Percentiles rank a stretch among this genome's conserved stretches.
These are phyloP conservation scores for Polyporus tsugae DNA, from an alignment of 1,284 basidiomycete genomes.

Conservation along the genomic window DNA sequence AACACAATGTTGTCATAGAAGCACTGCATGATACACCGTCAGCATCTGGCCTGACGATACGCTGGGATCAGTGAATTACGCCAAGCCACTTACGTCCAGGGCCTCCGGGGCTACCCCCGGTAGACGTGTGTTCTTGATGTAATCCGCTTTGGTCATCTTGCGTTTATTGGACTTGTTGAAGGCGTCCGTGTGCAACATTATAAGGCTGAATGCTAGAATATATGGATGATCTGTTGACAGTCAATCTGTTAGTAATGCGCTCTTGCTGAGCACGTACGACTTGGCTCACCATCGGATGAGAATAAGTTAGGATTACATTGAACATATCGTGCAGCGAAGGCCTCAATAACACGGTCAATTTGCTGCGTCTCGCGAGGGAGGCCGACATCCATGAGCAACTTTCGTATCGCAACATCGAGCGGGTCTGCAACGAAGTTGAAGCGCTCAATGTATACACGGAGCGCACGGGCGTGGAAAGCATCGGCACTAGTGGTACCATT, in stretches of 20 bases:
- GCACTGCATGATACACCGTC: slow-evolving; percentile 58
- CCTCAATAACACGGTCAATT: slow-evolving; percentile 97
- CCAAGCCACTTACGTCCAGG: slow-evolving; percentile 70
- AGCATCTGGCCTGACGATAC: neutral
- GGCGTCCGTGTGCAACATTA: slow-evolving; percentile 98
- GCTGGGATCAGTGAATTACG: neutral
- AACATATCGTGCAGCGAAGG: slow-evolving; percentile 88
- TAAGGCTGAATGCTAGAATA: slow-evolving; percentile 96
- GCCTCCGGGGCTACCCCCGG: slow-evolving; percentile 88
- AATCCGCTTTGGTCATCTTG: slow-evolving; percentile 96
- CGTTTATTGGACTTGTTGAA: slow-evolving; percentile 98
- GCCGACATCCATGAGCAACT: slow-evolving; percentile 90
- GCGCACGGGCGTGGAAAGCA: slow-evolving; percentile 74
- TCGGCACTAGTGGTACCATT: slow-evolving; percentile 64
- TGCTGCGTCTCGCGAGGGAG: slow-evolving; percentile 97
- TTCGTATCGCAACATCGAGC: slow-evolving; percentile 92
- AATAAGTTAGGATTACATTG: slow-evolving; percentile 89
- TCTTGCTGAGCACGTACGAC: neutral
- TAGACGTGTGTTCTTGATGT: slow-evolving; percentile 89
- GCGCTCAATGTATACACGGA: slow-evolving; percentile 76
- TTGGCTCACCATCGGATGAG: slow-evolving; percentile 69
- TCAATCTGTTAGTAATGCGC: neutral
- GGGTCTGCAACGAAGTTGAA: slow-evolving; percentile 89
- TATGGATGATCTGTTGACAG: slow-evolving; percentile 85
- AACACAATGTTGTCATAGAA: slow-evolving; percentile 97